These are phyloP conservation scores for Tetrapisispora taiwanensis DNA, from an alignment of 805 yeast genomes.

Conservation along the genomic window DNA sequence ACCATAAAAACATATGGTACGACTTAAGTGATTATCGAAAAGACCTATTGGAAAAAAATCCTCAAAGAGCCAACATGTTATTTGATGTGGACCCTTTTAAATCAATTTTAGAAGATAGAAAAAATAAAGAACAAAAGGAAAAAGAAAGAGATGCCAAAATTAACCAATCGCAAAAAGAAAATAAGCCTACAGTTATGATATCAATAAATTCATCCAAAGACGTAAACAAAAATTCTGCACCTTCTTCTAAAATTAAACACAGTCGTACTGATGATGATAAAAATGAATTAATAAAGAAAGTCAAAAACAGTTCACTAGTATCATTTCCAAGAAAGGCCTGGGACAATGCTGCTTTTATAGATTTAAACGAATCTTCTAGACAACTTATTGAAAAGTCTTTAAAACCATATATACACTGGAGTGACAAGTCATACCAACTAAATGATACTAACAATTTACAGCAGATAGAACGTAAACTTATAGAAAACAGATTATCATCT, in stretches of 20 bases:
- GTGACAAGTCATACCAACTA: slow-evolving; percentile 6
- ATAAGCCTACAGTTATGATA: slow-evolving; percentile 39
- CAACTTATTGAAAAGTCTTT: slow-evolving; percentile 53
- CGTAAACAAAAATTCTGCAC: slow-evolving; percentile 5
- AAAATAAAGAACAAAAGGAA: slow-evolving; percentile 32
- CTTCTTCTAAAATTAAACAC: background rate
- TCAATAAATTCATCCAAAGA: slow-evolving; percentile 12
- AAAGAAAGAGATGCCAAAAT: slow-evolving; percentile 39
- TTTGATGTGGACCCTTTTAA: slow-evolving; percentile 73
- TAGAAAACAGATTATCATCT: slow-evolving; percentile 29
- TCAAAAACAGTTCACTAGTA: slow-evolving; percentile 8
- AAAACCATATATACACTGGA: slow-evolving; percentile 49
- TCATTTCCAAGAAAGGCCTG: slow-evolving; percentile 46
- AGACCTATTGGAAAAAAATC: slow-evolving; percentile 36
- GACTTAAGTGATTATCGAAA: slow-evolving; percentile 55
- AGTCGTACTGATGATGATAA: no score
- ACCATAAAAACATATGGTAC: slow-evolving; percentile 72
- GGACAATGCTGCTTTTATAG: slow-evolving; percentile 61
- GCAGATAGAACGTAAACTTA: slow-evolving; percentile 8
- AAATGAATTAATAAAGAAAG: no score
- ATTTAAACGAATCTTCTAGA: slow-evolving; percentile 55
- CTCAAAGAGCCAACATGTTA: slow-evolving; percentile 37
- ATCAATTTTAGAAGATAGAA: slow-evolving; percentile 49
- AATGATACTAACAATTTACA: no score
- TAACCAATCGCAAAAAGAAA: slow-evolving; percentile 42